Conservation (phyloP, 2,329 filamentous ascomycete genomes). For the Alternaria arbusti region DNA sequence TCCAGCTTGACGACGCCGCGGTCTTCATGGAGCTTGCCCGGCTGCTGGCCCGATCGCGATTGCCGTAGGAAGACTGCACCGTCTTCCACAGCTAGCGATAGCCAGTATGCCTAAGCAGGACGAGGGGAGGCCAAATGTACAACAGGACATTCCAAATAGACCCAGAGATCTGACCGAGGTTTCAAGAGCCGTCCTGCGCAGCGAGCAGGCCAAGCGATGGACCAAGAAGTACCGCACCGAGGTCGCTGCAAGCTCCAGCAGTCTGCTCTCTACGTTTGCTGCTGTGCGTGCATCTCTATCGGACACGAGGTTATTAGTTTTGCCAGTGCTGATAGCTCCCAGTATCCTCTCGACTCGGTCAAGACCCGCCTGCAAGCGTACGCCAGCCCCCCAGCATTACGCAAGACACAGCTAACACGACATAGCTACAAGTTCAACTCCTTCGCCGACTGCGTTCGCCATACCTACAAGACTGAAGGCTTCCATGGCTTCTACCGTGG, state of each 20-base stretch:
- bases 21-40: slow-evolving; percentile 63
- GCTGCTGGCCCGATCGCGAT: slow-evolving; percentile 63
- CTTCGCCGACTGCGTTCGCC: slow-evolving; percentile 74
- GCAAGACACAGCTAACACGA: slow-evolving; percentile 20
- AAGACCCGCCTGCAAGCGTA: slow-evolving; percentile 87
- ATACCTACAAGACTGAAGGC: slow-evolving; percentile 71
- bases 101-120: slow-evolving; percentile 52
- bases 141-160: slow-evolving; percentile 28
- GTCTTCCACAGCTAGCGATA: slow-evolving; percentile 60
- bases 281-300: slow-evolving; percentile 56
- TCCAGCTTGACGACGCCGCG: slow-evolving; percentile 29
- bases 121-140: slow-evolving; percentile 27
- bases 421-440: slow-evolving; percentile 72
- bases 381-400: slow-evolving; percentile 18
- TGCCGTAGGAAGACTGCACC: slow-evolving; percentile 63
- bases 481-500: slow-evolving; percentile 59
- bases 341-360: slow-evolving; percentile 85
- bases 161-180: slow-evolving; percentile 50
- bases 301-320: no score
- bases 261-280: slow-evolving; percentile 76
- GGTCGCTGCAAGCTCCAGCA: slow-evolving; percentile 78
- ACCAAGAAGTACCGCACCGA: slow-evolving; percentile 81
- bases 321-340: slow-evolving; percentile 26
- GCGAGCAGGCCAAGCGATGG: slow-evolving; percentile 60
- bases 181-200: slow-evolving; percentile 43